These are phyloP conservation scores for Nyssa sinensis DNA, from an alignment of 148 eudicot genomes.

Conservation along the genomic window DNA sequence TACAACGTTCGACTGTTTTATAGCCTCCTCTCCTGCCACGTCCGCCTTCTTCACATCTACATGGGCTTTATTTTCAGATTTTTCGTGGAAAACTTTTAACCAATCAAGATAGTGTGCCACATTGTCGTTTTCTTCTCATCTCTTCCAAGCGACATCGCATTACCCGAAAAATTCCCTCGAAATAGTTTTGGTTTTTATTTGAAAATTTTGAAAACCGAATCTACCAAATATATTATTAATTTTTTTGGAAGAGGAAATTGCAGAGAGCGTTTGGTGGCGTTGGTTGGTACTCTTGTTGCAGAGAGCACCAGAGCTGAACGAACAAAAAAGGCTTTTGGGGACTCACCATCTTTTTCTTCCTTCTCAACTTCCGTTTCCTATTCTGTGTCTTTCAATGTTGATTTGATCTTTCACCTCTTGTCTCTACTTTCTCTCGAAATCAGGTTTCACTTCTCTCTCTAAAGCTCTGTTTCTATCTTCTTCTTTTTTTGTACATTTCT, in stretches of 20 bases:
- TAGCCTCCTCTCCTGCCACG: neutral
- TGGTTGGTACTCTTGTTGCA: no score
- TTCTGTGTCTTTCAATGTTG: neutral
- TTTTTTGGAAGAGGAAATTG: no score
- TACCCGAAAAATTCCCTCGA: no score
- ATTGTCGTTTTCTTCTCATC: no score
- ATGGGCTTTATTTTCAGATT: neutral
- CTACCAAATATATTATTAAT: neutral
- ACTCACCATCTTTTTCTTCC: neutral
- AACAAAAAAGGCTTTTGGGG: neutral
- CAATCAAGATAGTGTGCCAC: no score
- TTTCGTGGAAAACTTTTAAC: neutral
- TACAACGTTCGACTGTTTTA: slow-evolving; percentile 44
- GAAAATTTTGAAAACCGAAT: neutral
- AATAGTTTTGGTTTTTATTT: no score
- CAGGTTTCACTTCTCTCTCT: neutral
- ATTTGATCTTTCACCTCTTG: slow-evolving; percentile 15
- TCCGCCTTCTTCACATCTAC: slow-evolving; percentile 4
- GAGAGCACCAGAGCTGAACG: neutral
- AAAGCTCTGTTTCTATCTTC: neutral
- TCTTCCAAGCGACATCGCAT: no score
- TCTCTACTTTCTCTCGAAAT: slow-evolving; percentile 10
- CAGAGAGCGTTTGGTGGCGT: no score
- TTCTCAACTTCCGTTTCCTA: slow-evolving; percentile 16
- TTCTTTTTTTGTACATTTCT: slow-evolving; percentile 16